Base-by-base conservation (phyloP, 129 eudicot genomes). In the Solidago caesia region DNA sequence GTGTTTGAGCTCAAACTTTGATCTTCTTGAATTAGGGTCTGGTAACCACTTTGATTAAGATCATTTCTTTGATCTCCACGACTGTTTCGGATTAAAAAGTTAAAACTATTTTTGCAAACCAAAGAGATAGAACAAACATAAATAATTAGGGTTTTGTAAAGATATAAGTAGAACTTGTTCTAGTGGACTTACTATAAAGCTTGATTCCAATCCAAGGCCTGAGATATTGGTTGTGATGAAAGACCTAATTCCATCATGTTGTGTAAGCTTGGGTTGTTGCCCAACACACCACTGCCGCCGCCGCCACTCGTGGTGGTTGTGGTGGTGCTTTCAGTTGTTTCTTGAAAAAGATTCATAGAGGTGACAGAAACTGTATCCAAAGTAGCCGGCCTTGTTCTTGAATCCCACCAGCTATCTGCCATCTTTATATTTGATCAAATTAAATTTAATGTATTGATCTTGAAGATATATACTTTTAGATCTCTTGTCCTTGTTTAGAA, bases 401-500 rank as follows among this genome's bases (percentile, higher is more conserved):
- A 64, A 53, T 92, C 94, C 96, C 96, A 92, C 98, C 98, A 92
- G 68, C 83, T 87, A 64, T 87, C 95, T 60, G 87, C 83, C 92
- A 83, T 87, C 78, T 75, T 42, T 21, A 16, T 58, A 58, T 59
- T 64, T 57, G 71, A 73, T 44, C 70, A 65, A 66, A 41, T 41
- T 15, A 26, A 21, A 21, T 64, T 64, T 79, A 66, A 56, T 66
- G 68, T 77, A 66, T 56, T 66, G 74, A 72, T 79, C 74, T 79
- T 72, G 44, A 72, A 72, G 73, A 72, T 65, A 33, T 33, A 33
- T 33, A 48, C 63, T 47, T 68, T 43, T 26, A 55, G 83, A 47
- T 59, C 58, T 73, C 25, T 70, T 77, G 49, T 65, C 44, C 33
- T 68, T 68, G 49, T 64, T 61, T 5, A 11, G 41, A 57, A 58